phyloP scores from a whole-genome alignment of 176 grass and related monocot species.

The Oropetium thomaeum region DNA sequence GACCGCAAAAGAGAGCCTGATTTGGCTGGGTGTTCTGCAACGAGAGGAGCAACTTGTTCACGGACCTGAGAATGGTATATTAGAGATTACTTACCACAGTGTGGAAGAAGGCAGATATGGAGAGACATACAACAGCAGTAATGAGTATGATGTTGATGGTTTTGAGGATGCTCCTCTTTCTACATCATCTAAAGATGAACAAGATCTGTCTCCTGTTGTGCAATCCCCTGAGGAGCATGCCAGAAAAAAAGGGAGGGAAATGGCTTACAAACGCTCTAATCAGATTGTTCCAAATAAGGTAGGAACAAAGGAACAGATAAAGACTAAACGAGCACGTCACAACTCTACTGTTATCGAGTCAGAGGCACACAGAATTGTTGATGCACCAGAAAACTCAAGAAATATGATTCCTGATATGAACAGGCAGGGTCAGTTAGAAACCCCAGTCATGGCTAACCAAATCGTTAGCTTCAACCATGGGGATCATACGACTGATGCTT shows the following conservation, averaged over 20 bases:
- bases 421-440: conserved; percentile 36
- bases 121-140: conserved; percentile 57
- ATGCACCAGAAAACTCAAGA: conserved; percentile 37
- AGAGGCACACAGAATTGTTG: conserved; percentile 28
- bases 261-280: background rate
- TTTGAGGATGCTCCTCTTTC: conserved; percentile 61
- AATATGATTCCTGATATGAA: conserved; percentile 75
- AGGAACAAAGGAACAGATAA: conserved; percentile 33
- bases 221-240: conserved; percentile 33
- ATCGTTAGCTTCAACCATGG: conserved; percentile 39
- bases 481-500: conserved; percentile 22
- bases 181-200: conserved; percentile 70
- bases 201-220: conserved; percentile 30
- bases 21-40: conserved; percentile 82
- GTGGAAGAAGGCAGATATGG: conserved; percentile 39
- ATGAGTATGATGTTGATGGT: conserved; percentile 85
- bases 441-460: conserved; percentile 34
- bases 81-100: conserved; percentile 47
- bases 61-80: conserved; percentile 61
- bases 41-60: conserved; percentile 71
- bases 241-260: conserved; percentile 20
- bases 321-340: conserved; percentile 46
- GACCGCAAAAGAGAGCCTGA: conserved; percentile 91
- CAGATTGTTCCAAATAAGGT: conserved; percentile 29
- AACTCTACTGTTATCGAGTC: conserved; percentile 17